phyloP scores from a whole-genome alignment of 441 rosid genomes.

The Omphalea diandra region DNA sequence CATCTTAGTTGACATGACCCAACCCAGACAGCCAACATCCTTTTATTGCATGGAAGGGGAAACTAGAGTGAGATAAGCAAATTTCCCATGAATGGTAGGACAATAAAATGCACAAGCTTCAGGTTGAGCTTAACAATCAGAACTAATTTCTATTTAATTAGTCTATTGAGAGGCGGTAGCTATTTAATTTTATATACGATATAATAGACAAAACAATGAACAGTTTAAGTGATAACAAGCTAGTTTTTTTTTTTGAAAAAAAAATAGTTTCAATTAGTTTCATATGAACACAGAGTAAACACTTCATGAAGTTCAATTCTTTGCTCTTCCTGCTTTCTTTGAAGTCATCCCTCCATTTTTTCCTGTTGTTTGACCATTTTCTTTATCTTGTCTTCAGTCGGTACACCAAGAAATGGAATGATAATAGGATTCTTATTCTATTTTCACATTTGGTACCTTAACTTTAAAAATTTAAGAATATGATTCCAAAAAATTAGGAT shows the following conservation, averaged over 20 bases:
- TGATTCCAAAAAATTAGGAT: no score
- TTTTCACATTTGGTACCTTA: no score
- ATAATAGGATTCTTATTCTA: no score
- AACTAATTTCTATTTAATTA: not conserved
- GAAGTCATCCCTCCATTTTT: not conserved
- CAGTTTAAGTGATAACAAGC: not conserved
- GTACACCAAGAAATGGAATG: no score
- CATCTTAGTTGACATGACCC: conserved; percentile 26
- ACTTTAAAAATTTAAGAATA: no score
- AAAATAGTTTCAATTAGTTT: not conserved
- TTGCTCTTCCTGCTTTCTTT: not conserved
- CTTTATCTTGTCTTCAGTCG: no score
- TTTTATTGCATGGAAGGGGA: not conserved
- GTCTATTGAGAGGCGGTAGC: not conserved
- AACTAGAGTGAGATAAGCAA: not conserved
- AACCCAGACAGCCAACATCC: conserved; percentile 13
- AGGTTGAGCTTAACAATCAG: not conserved
- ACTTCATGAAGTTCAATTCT: not conserved
- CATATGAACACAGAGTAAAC: not conserved
- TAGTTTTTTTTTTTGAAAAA: no score
- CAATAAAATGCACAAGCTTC: not conserved
- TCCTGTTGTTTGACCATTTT: no score
- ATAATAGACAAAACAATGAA: not conserved
- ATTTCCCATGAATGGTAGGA: not conserved
- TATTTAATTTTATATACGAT: not conserved